Evolutionary conservation across 768 basidiomycete species (phyloP).

Genomic region (Russula olivacea): DNA sequence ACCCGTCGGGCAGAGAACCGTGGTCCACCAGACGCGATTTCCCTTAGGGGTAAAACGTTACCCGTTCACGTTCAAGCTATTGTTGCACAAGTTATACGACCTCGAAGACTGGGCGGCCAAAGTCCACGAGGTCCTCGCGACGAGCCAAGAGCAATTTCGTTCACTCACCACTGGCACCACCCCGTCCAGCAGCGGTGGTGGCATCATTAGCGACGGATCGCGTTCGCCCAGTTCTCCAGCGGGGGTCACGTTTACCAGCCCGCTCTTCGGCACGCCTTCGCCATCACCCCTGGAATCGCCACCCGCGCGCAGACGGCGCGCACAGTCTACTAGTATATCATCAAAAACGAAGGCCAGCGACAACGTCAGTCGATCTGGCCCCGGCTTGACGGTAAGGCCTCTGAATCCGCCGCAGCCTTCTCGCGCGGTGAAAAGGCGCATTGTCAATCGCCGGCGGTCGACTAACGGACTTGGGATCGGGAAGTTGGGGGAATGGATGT

Average conservation of each 20-base stretch:
- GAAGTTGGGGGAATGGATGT: conserved; percentile 22
- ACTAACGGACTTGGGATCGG: conserved; percentile 13
- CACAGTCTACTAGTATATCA: not conserved
- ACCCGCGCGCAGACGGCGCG: conserved; percentile 7
- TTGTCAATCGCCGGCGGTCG: conserved; percentile 25
- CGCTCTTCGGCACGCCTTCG: conserved; percentile 4
- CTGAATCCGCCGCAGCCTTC: conserved; percentile 1
- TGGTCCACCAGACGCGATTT: conserved; percentile 10
- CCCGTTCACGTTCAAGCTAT: conserved; percentile 26
- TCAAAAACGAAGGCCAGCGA: conserved; percentile 10
- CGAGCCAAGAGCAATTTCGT: conserved; percentile 24
- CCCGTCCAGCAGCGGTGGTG: not conserved
- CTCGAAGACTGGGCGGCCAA: conserved; percentile 25
- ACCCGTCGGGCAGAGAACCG: not conserved
- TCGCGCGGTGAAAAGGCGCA: conserved; percentile 26
- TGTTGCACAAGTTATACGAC: conserved; percentile 26
- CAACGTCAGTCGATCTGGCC: not conserved
- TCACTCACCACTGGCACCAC: conserved; percentile 19
- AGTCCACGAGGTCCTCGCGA: conserved; percentile 22
- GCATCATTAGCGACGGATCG: not conserved
- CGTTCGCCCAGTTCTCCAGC: conserved; percentile 10
- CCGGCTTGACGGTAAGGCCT: not conserved
- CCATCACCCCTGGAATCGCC: conserved; percentile 4
- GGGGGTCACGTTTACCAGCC: conserved; percentile 2
- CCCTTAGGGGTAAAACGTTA: conserved; percentile 20